These are phyloP conservation scores for Bipolaris oryzae DNA, from an alignment of 2,329 filamentous ascomycete species.

Conservation along the genomic window DNA sequence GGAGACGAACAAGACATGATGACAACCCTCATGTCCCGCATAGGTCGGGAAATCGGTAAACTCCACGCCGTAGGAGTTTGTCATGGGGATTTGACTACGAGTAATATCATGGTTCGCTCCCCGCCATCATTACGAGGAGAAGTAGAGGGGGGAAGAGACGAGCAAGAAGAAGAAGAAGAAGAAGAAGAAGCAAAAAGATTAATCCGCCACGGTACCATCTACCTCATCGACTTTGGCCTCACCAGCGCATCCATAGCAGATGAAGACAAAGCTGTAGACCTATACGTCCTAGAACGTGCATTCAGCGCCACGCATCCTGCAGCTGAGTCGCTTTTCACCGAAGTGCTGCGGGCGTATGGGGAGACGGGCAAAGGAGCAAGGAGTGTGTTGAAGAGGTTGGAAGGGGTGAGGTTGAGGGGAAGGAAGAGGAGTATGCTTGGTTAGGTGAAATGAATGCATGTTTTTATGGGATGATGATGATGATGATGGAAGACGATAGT, in stretches of 20 bases:
- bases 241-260: conserved; percentile 81
- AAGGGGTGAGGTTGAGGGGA: conserved; percentile 91
- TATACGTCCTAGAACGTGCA: conserved; percentile 93
- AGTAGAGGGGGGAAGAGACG: too few relatives aligned
- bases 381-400: conserved; percentile 77
- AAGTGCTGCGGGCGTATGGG: conserved; percentile 76
- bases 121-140: too few relatives aligned
- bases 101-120: conserved; percentile 90
- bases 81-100: conserved; percentile 95
- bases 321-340: conserved; percentile 75
- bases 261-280: conserved; percentile 92
- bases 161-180: background rate
- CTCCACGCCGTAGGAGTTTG: conserved; percentile 86
- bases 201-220: conserved; percentile 70
- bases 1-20: conserved; percentile 43
- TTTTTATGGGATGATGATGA: too few relatives aligned
- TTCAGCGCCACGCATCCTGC: conserved; percentile 94
- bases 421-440: conserved; percentile 98
- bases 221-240: conserved; percentile 93
- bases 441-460: conserved; percentile 53
- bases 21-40: conserved; percentile 68
- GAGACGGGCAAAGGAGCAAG: conserved; percentile 74
- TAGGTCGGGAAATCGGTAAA: conserved; percentile 73
- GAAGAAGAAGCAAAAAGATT: background rate
- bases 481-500: too few relatives aligned